Percentiles rank a stretch among this genome's conserved stretches.
These are phyloP conservation scores for Huiozyma sinensis DNA, from an alignment of 805 yeast genomes.

Conservation along the genomic window DNA sequence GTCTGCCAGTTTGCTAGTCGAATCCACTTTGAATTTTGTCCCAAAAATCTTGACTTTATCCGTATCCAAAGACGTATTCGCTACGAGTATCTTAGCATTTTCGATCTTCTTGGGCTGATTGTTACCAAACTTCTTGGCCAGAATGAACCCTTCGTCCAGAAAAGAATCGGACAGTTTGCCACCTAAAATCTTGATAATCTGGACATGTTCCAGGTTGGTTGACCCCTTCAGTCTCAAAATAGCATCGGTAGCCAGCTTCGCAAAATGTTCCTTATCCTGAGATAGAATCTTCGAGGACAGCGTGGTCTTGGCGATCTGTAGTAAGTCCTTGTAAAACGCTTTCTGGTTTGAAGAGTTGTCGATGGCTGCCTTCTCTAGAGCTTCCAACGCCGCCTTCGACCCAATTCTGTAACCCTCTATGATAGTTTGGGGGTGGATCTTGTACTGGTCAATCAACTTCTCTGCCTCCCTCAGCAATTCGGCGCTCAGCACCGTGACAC, in stretches of 20 bases:
- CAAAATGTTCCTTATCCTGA: constrained; percentile 87
- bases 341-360: constrained; percentile 53
- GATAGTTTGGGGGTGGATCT: constrained; percentile 95
- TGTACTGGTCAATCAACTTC: constrained; percentile 68
- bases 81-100: constrained; percentile 80
- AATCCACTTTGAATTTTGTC: constrained; percentile 93
- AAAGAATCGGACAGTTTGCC: constrained; percentile 87
- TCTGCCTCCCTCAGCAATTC: constrained; percentile 93
- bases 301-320: constrained; percentile 87
- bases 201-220: constrained; percentile 83
- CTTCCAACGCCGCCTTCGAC: constrained; percentile 66
- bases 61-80: constrained; percentile 93
- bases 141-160: constrained; percentile 90
- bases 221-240: constrained; percentile 78
- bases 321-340: constrained; percentile 61
- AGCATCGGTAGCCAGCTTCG: constrained; percentile 89
- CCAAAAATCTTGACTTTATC: constrained; percentile 97
- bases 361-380: constrained; percentile 68
- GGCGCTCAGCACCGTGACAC: constrained; percentile 85
- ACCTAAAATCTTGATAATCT: constrained; percentile 86
- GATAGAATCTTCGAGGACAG: constrained; percentile 84
- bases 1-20: constrained; percentile 88
- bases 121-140: constrained; percentile 86
- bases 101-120: constrained; percentile 80
- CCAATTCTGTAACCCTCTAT: constrained; percentile 94